phyloP scores from a whole-genome alignment of 148 eudicot genomes.

The Silene conica region DNA sequence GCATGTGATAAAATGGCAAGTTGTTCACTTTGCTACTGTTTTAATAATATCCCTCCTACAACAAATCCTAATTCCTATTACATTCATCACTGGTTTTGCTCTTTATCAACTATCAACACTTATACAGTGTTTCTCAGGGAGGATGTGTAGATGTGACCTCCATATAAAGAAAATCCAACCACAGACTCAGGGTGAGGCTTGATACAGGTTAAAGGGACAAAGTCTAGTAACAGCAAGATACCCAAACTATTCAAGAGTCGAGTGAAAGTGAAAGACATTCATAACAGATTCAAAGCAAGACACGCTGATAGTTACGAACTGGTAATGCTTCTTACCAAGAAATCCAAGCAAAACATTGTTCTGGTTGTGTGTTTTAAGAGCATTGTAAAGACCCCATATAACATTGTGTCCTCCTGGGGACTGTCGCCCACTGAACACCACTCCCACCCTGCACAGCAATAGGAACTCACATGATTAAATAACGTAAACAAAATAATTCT shows the following conservation, averaged over 20 bases:
- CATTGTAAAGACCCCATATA: conserved; percentile 86
- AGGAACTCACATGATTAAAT: not conserved
- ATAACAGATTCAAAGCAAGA: not conserved
- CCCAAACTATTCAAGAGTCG: not conserved
- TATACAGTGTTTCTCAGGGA: no score
- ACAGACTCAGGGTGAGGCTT: no score
- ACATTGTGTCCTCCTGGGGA: conserved; percentile 99
- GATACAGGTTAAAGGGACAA: no score
- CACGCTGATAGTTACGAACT: not conserved
- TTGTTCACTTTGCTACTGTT: no score
- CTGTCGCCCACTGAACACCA: conserved; percentile 92
- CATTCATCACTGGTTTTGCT: no score
- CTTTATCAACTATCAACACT: no score
- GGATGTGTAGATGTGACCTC: no score
- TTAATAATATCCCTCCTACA: no score
- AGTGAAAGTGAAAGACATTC: not conserved
- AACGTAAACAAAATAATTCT: not conserved
- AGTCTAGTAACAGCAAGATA: no score
- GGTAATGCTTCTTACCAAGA: conserved; percentile 48
- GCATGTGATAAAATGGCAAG: no score
- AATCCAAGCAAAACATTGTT: conserved; percentile 77
- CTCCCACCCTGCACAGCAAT: conserved; percentile 62
- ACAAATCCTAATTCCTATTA: no score
- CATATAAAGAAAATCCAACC: no score
- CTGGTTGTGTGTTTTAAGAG: conserved; percentile 77